Evolutionary conservation across 352 stramenopile genomes (phyloP).

Genomic region (Phytophthora macrochlamydospora): DNA sequence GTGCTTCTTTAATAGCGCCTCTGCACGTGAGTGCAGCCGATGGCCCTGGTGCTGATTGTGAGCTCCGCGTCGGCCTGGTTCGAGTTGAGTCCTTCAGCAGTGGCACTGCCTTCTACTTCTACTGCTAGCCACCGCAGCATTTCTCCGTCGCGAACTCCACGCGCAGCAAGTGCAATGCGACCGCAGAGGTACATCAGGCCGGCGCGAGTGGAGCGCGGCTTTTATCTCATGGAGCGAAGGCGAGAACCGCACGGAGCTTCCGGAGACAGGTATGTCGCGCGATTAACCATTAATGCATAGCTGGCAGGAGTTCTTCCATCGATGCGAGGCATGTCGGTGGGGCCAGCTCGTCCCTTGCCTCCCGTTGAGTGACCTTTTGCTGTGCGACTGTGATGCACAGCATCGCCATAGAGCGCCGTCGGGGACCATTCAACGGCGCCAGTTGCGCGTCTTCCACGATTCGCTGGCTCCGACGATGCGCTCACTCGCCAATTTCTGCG

Average conservation of each 20-base stretch:
- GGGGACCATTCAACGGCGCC: background rate
- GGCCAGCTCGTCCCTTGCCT: background rate
- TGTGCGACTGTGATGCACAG: background rate
- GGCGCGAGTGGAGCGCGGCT: background rate
- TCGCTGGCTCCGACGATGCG: background rate
- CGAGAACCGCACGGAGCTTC: background rate
- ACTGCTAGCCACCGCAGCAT: no score
- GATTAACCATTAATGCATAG: no score
- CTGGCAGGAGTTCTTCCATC: no score
- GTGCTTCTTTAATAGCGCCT: no score
- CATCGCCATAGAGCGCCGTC: background rate
- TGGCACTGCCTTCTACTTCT: no score
- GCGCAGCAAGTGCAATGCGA: background rate
- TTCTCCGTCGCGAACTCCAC: background rate
- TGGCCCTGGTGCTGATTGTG: no score
- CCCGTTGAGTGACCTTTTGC: background rate
- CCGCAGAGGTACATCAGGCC: background rate
- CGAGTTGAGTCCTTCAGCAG: no score
- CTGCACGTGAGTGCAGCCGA: no score
- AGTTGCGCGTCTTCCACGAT: conserved; percentile 8
- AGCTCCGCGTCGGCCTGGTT: no score
- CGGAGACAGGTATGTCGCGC: background rate
- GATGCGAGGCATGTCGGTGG: background rate
- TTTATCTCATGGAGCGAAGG: background rate
- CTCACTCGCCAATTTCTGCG: conserved; percentile 26